Base-by-base conservation (phyloP, 352 stramenopile genomes). In the Pythium rhizo-oryzae region DNA sequence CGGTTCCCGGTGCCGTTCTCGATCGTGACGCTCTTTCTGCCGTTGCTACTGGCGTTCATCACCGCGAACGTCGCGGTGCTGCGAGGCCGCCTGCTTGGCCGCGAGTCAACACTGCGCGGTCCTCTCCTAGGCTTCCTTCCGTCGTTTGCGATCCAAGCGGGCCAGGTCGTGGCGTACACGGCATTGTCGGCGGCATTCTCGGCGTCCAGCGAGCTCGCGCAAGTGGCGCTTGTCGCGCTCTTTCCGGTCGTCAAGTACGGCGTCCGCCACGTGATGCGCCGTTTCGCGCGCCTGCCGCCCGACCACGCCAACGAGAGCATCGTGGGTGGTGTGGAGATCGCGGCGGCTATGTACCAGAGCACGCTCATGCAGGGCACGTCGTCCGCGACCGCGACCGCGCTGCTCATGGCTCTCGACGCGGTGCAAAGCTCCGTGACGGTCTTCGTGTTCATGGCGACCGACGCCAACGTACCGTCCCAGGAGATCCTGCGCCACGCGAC, bases 281-380 rank as follows among this genome's bases (percentile, higher is more conserved):
- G 0, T 2, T 15, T 47, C 13, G 24, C 52, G 0, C 30, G 24
- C 18, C 21, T 43, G 2, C 18, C 65, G 1, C 1, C 6, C 19
- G 59, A 69, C 5, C 28, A 61, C 44, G 39, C 37, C 8, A 39
- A 46, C 11, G 67, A 69, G 61, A 44, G 43, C 13, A 56, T 56
- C 35, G 62, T 69, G 33, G 62, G 44, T 8, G 49, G 47, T n/a
- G 51, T 67, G 8, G 67, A 74, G 62, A 70, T 70, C n/a, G 44
- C 35, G 8, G 56, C 49, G 4, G 24, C 57, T 4, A 66, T 74
- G 46, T 74, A 74, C 51, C 67, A 74, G 57, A 53, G 37, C 18
- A 47, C 51, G 56, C 51, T 74, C 49, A 70, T 70, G 62, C 68
- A 74, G 25, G 64, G 12, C 33, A 64, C 58, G 4, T 50, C 68